A percentile compares a stretch with the other conserved stretches of the same genome.
Conservation (phyloP, 176 grass and related monocot genomes). For the Cenchrus purpureus region DNA sequence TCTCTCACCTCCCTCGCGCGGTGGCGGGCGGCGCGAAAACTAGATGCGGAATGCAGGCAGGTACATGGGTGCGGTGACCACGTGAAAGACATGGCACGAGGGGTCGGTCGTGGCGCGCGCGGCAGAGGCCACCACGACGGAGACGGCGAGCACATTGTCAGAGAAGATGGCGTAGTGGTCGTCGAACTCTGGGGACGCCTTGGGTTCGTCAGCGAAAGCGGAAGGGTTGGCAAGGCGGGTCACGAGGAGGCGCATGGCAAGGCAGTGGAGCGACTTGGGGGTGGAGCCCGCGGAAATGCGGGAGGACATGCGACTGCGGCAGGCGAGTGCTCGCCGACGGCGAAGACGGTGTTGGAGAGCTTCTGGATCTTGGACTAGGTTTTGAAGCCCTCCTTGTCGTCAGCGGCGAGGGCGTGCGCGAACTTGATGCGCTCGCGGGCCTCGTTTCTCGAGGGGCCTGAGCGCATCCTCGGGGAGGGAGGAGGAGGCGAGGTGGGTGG, state of each 20-base stretch:
- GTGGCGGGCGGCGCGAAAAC: constrained; percentile 68
- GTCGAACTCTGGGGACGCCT: constrained; percentile 41
- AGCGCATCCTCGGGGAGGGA: constrained; percentile 53
- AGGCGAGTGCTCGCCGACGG: constrained; percentile 80
- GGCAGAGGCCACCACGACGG: constrained; percentile 79
- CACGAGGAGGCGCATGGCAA: constrained; percentile 98
- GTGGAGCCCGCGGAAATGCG: constrained; percentile 84
- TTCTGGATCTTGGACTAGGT: constrained; percentile 97
- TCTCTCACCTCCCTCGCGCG: background rate
- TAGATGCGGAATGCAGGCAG: constrained; percentile 71
- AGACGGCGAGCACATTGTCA: constrained; percentile 85
- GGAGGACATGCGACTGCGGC: constrained; percentile 70
- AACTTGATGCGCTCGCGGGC: constrained; percentile 83
- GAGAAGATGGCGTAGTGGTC: constrained; percentile 91
- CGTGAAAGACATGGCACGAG: constrained; percentile 85
- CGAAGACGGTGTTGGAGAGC: constrained; percentile 92
- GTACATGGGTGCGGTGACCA: constrained; percentile 96
- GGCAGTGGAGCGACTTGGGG: constrained; percentile 95
- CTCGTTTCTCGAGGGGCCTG: constrained; percentile 78
- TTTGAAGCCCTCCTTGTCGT: constrained; percentile 89
- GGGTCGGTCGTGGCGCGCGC: constrained; percentile 64
- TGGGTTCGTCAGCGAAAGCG: constrained; percentile 50
- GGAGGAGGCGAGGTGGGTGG: constrained; percentile 22
- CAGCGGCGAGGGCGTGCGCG: constrained; percentile 69
- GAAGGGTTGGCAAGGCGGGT: constrained; percentile 65